phyloP scores from a whole-genome alignment of 768 basidiomycete genomes.

The Boletales sp. region DNA sequence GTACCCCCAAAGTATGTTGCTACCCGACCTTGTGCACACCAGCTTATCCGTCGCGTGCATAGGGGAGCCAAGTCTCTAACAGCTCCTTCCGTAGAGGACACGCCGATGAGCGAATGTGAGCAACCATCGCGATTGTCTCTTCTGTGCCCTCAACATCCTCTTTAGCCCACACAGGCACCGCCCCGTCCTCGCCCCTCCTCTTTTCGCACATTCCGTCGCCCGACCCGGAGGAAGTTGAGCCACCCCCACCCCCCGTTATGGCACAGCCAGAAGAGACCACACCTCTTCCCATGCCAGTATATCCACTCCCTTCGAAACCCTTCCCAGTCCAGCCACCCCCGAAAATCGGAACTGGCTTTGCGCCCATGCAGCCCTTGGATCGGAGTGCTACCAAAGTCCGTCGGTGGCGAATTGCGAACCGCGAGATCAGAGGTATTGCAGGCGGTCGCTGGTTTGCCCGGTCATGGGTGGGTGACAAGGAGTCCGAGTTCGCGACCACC shows the following conservation, averaged over 20 bases:
- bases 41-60: constrained; percentile 11
- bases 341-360: constrained; percentile 73
- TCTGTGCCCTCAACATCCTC: constrained; percentile 4
- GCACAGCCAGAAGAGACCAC: constrained; percentile 44
- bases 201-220: constrained; percentile 38
- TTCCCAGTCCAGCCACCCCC: constrained; percentile 78
- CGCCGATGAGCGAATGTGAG: constrained; percentile 61
- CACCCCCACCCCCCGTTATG: constrained; percentile 30
- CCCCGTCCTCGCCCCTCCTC: constrained; percentile 65
- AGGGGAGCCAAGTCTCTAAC: constrained; percentile 30
- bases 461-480: constrained; percentile 84
- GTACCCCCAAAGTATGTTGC: constrained; percentile 28
- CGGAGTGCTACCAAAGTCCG: constrained; percentile 58
- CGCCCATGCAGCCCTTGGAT: constrained; percentile 64
- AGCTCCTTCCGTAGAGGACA: constrained; percentile 45
- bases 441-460: constrained; percentile 79
- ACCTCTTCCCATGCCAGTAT: constrained; percentile 55
- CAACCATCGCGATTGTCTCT: constrained; percentile 1
- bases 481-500: constrained; percentile 56
- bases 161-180: constrained; percentile 62
- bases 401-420: constrained; percentile 69
- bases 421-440: constrained; percentile 78
- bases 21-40: not conserved
- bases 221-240: constrained; percentile 43
- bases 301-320: constrained; percentile 78